A percentile compares a stretch with the other conserved stretches of the same genome.
Conservation (phyloP, 352 stramenopile species). For the Phytophthora hybrid region DNA sequence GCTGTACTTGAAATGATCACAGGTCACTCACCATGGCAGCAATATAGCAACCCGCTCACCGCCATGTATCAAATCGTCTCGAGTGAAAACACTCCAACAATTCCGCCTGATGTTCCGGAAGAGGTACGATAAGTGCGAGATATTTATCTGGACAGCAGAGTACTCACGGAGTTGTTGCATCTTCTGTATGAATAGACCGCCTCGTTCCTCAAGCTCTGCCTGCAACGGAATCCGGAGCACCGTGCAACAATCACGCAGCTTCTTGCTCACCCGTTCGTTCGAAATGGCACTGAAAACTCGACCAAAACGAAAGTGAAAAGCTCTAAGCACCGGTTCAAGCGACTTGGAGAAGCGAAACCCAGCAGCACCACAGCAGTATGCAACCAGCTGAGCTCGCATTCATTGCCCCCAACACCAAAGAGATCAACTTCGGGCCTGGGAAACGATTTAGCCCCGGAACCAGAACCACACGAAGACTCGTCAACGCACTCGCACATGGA, state of each 20-base stretch:
- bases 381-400: slow-evolving; percentile 25
- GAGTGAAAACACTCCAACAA: slow-evolving; percentile 70
- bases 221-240: slow-evolving; percentile 73
- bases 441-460: slow-evolving; percentile 25
- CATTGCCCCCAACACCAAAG: slow-evolving; percentile 9
- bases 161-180: neutral
- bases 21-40: slow-evolving; percentile 86
- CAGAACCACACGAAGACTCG: slow-evolving; percentile 37
- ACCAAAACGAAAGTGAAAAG: slow-evolving; percentile 19
- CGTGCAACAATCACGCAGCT: slow-evolving; percentile 90
- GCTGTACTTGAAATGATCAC: slow-evolving; percentile 95
- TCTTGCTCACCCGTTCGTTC: slow-evolving; percentile 93
- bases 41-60: slow-evolving; percentile 91
- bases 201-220: slow-evolving; percentile 66
- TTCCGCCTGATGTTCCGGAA: slow-evolving; percentile 59
- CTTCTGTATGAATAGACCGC: slow-evolving; percentile 41
- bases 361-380: slow-evolving; percentile 2
- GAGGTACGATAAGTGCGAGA: slow-evolving; percentile 46
- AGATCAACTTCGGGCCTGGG: neutral
- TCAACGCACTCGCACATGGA: slow-evolving; percentile 22
- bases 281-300: neutral
- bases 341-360: neutral
- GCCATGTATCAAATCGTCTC: slow-evolving; percentile 93
- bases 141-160: neutral
- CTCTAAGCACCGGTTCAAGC: slow-evolving; percentile 20